phyloP scores from a whole-genome alignment of 805 yeast genomes.

The Candida cerambycidarum region DNA sequence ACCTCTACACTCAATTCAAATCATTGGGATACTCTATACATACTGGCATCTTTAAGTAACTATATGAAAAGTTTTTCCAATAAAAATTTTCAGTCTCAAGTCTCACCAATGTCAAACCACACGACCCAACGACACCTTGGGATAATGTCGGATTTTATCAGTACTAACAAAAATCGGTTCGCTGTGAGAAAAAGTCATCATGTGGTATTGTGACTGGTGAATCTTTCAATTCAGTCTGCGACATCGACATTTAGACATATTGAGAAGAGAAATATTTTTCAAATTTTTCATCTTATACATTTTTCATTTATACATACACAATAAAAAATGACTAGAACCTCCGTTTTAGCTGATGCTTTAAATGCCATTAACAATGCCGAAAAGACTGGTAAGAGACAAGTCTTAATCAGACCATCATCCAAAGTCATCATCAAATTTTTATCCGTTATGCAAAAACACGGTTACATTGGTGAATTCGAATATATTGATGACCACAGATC shows the following conservation, averaged over 20 bases:
- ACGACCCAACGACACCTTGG: not conserved
- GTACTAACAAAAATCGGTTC: not conserved
- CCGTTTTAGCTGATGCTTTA: conserved; percentile 98
- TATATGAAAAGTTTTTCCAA: conserved; percentile 9
- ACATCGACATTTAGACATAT: not conserved
- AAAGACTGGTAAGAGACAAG: conserved; percentile 99
- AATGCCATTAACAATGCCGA: conserved; percentile 99
- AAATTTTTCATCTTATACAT: conserved; percentile 5
- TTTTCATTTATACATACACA: not conserved
- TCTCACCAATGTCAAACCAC: not conserved
- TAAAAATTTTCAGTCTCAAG: conserved; percentile 5
- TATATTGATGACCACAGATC: conserved; percentile 99
- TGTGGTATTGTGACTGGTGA: conserved; percentile 1
- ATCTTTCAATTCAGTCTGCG: not conserved
- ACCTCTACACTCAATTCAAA: not conserved
- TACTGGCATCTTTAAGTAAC: conserved; percentile 41
- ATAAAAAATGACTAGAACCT: conserved; percentile 86
- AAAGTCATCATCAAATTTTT: conserved; percentile 97
- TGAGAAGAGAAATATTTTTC: conserved; percentile 7
- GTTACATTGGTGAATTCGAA: conserved; percentile 98
- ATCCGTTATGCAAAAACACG: conserved; percentile 97
- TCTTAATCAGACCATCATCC: conserved; percentile 95
- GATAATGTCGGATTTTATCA: too few relatives aligned
- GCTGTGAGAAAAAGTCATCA: not conserved
- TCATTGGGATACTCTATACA: conserved; percentile 20